Conservation (phyloP, 148 eudicot genomes). For the Spergularia bocconei region DNA sequence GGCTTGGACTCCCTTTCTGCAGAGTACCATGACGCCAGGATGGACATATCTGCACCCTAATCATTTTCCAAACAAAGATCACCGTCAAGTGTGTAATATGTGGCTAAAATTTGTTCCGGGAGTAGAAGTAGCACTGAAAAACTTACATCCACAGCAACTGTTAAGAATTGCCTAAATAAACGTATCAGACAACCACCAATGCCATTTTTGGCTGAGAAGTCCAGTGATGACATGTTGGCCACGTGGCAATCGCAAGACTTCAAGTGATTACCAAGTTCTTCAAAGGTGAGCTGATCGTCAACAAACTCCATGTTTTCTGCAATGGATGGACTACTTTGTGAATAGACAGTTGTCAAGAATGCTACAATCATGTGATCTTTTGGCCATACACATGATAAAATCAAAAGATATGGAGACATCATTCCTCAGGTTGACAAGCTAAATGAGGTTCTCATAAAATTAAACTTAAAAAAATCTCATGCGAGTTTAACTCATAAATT, state of each 20-base stretch:
- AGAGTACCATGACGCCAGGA: constrained; percentile 78
- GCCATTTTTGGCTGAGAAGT: constrained; percentile 76
- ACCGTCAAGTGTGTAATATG: constrained; percentile 5
- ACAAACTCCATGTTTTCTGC: constrained; percentile 90
- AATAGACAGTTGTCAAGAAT: background rate
- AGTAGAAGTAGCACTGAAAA: background rate
- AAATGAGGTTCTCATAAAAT: background rate
- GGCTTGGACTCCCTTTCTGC: constrained; percentile 59
- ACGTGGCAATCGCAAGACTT: constrained; percentile 72
- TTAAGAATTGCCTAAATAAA: constrained; percentile 58
- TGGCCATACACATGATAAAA: background rate
- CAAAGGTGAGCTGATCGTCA: constrained; percentile 82
- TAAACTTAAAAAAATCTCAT: background rate
- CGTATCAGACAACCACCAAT: constrained; percentile 76
- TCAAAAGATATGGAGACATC: background rate
- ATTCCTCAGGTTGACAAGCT: background rate
- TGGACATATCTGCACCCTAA: constrained; percentile 81
- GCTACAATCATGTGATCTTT: background rate
- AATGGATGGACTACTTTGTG: constrained; percentile 2
- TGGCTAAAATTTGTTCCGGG: background rate
- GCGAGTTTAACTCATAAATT: background rate
- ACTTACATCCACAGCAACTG: constrained; percentile 62
- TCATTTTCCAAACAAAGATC: constrained; percentile 19
- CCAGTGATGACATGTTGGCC: constrained; percentile 75
- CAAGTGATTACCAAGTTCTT: constrained; percentile 72